These are phyloP conservation scores for Lactifluus piperatus DNA, from an alignment of 768 basidiomycete genomes.

Conservation along the genomic window DNA sequence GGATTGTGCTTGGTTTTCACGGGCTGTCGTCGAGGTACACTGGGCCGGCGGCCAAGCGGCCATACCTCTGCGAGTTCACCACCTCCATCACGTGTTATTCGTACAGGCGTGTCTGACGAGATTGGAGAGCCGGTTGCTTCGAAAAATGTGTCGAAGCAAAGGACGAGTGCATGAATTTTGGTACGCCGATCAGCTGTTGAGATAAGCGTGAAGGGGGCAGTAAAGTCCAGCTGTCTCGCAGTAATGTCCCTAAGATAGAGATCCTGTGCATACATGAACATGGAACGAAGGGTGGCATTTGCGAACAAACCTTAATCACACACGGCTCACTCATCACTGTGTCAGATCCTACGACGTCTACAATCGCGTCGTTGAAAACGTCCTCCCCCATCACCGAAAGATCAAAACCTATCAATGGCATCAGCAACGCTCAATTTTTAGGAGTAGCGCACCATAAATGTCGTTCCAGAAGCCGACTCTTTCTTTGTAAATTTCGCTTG, in stretches of 20 bases:
- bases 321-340: conserved; percentile 55
- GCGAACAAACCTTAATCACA: conserved; percentile 51
- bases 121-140: conserved; percentile 47
- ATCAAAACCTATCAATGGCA: conserved; percentile 64
- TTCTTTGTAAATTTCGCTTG: conserved; percentile 66
- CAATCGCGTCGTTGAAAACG: conserved; percentile 71
- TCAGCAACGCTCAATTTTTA: neutral
- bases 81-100: conserved; percentile 50
- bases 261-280: conserved; percentile 42
- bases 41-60: conserved; percentile 63
- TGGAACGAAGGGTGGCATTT: neutral
- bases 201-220: conserved; percentile 66
- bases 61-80: conserved; percentile 66
- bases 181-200: conserved; percentile 50
- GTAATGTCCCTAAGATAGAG: conserved; percentile 60
- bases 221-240: conserved; percentile 68
- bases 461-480: conserved; percentile 84
- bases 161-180: conserved; percentile 70
- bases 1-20: conserved; percentile 37
- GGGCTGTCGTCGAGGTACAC: conserved; percentile 46
- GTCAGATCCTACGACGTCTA: conserved; percentile 67
- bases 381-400: conserved; percentile 71
- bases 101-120: conserved; percentile 42
- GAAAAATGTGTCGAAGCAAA: conserved; percentile 97
- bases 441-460: conserved; percentile 63